phyloP scores from a whole-genome alignment of 2,329 filamentous ascomycete species.

The Triangularia verruculosa region DNA sequence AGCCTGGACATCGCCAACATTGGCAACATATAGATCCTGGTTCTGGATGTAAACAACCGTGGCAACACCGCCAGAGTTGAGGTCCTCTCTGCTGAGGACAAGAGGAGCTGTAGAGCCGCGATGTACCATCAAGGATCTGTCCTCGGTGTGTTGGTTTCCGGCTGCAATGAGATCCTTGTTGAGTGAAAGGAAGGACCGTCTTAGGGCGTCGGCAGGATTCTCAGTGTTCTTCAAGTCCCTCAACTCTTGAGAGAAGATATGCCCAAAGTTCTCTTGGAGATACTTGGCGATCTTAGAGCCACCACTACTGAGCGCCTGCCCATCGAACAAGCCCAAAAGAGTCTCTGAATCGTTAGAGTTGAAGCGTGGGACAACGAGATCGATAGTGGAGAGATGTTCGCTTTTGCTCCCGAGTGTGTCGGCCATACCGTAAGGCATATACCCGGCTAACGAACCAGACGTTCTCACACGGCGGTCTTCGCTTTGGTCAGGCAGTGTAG shows the following conservation, averaged over 20 bases:
- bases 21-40: conserved; percentile 89
- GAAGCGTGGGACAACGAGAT: conserved; percentile 91
- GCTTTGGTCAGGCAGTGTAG: conserved; percentile 89
- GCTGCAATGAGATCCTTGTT: conserved; percentile 93
- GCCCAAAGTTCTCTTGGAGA: conserved; percentile 90
- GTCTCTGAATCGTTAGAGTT: conserved; percentile 87
- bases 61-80: conserved; percentile 85
- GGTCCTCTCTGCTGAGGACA: conserved; percentile 82
- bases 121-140: conserved; percentile 63
- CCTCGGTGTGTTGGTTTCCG: conserved; percentile 76
- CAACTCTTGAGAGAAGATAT: conserved; percentile 78
- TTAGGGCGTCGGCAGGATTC: conserved; percentile 75
- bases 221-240: conserved; percentile 70
- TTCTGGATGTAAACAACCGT: conserved; percentile 87
- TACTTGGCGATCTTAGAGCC: conserved; percentile 97
- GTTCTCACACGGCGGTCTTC: conserved; percentile 94
- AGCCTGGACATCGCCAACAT: conserved; percentile 94
- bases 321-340: conserved; percentile 92
- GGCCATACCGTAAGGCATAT: conserved; percentile 94
- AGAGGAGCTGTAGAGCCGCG: conserved; percentile 65
- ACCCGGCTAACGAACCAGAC: conserved; percentile 89
- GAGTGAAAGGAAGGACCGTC: conserved; percentile 80
- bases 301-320: conserved; percentile 80
- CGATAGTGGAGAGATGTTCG: conserved; percentile 92
- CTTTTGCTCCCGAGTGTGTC: conserved; percentile 81